Evolutionary conservation across 805 yeast species (phyloP).

Genomic region (Cyberlindnera euphorbiae): DNA sequence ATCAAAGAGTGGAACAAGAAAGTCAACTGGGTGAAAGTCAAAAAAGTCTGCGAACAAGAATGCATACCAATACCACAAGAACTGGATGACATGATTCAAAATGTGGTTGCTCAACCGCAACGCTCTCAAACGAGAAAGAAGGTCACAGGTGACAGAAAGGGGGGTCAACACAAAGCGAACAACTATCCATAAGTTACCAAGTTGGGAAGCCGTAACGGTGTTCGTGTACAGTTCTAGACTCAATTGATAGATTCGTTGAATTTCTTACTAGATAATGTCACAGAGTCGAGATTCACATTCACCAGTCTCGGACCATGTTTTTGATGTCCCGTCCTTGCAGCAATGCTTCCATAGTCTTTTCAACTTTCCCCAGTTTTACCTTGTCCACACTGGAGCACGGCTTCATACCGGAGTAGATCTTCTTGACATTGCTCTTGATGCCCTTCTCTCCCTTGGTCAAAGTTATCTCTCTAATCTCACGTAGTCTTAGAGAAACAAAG

Average conservation of each 20-base stretch:
- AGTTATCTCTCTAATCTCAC: conserved; percentile 33
- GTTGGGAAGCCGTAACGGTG: too few relatives aligned
- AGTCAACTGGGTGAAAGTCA: conserved; percentile 17
- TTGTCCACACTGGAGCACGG: conserved; percentile 10
- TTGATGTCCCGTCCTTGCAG: conserved; percentile 7
- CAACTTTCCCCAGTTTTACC: conserved; percentile 7
- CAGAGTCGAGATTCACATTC: neutral
- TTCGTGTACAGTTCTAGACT: too few relatives aligned
- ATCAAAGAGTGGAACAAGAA: conserved; percentile 3
- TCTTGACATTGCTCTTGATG: conserved; percentile 9
- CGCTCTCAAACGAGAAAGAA: neutral
- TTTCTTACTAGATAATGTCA: too few relatives aligned
- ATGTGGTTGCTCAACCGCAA: neutral
- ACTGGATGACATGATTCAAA: conserved; percentile 1
- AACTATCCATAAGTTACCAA: too few relatives aligned
- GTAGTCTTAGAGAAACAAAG: conserved; percentile 31
- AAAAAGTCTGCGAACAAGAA: conserved; percentile 5
- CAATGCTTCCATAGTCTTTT: conserved; percentile 9
- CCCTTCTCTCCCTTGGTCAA: conserved; percentile 10
- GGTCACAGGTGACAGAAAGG: neutral
- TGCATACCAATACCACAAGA: conserved; percentile 10
- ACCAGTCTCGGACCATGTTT: conserved; percentile 8
- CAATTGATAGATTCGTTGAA: too few relatives aligned
- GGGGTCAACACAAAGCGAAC: too few relatives aligned
- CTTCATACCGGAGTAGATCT: conserved; percentile 10